phyloP scores from a whole-genome alignment of 495 filamentous ascomycete species.

The Talaromyces proteolyticus region DNA sequence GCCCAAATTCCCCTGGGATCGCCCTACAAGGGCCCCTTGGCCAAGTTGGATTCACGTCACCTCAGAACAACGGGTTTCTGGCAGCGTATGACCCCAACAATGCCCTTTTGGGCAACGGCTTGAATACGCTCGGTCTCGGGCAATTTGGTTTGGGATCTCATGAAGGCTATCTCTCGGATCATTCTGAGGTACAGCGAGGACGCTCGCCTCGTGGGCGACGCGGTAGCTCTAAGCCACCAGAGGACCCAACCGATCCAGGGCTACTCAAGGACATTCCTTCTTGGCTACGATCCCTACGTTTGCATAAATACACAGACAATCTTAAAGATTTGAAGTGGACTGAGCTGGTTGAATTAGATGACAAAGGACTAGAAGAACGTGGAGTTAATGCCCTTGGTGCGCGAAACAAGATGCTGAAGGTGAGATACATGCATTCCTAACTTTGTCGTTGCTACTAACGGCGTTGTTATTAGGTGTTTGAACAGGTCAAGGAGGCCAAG shows the following conservation, averaged over 20 bases:
- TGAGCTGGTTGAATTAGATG: constrained; percentile 87
- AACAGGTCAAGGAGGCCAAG: constrained; percentile 83
- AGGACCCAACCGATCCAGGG: constrained; percentile 89
- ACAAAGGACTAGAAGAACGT: constrained; percentile 86
- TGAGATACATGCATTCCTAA: constrained; percentile 24
- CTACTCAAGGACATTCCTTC: constrained; percentile 92
- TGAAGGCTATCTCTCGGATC: constrained; percentile 92
- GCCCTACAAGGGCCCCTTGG: constrained; percentile 69
- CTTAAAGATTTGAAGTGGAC: constrained; percentile 95
- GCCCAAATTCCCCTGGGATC: constrained; percentile 87
- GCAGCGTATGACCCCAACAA: constrained; percentile 76
- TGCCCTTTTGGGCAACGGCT: constrained; percentile 66
- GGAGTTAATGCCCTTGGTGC: constrained; percentile 95
- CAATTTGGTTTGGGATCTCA: constrained; percentile 65
- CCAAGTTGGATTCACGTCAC: constrained; percentile 72
- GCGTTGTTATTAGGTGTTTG: constrained; percentile 65
- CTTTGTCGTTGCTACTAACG: constrained; percentile 13
- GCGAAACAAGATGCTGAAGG: constrained; percentile 97
- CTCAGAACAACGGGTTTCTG: constrained; percentile 93
- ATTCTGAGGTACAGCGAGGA: constrained; percentile 83
- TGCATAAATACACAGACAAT: constrained; percentile 99
- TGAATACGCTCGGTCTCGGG: constrained; percentile 64
- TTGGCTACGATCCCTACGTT: constrained; percentile 89
- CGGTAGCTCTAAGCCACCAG: constrained; percentile 94
- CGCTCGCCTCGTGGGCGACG: constrained; percentile 88